These are phyloP conservation scores for Venturia carpophila DNA, from an alignment of 2,329 filamentous ascomycete genomes.

Conservation along the genomic window DNA sequence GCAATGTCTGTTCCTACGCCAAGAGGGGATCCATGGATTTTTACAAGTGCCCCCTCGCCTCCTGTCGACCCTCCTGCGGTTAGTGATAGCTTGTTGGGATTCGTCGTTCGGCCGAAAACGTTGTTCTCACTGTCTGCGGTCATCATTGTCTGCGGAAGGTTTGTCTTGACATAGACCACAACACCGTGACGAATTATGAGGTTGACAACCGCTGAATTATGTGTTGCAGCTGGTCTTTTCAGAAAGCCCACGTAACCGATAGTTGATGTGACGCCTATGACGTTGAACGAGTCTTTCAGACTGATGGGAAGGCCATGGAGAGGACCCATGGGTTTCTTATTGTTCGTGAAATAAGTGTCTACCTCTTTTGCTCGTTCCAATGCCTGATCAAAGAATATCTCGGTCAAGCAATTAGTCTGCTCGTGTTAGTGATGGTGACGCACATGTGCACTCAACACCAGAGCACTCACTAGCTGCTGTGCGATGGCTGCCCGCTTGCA, in stretches of 20 bases:
- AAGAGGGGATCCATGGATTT: slow-evolving; percentile 50
- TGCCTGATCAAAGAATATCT: slow-evolving; percentile 38
- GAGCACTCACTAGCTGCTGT: slow-evolving; percentile 45
- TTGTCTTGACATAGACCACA: slow-evolving; percentile 47
- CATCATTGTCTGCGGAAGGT: slow-evolving; percentile 44
- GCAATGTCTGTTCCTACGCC: slow-evolving; percentile 58
- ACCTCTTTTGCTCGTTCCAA: slow-evolving; percentile 32
- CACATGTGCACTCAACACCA: too few species aligned
- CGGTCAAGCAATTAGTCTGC: slow-evolving; percentile 33
- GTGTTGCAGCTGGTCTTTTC: slow-evolving; percentile 24
- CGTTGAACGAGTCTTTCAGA: slow-evolving; percentile 51
- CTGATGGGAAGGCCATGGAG: slow-evolving; percentile 49
- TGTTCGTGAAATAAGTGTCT: slow-evolving; percentile 31
- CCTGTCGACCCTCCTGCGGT: slow-evolving; percentile 59
- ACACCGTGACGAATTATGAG: slow-evolving; percentile 36
- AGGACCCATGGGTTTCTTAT: slow-evolving; percentile 40
- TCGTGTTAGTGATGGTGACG: slow-evolving; percentile 2
- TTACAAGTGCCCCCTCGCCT: slow-evolving; percentile 55
- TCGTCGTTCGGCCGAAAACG: slow-evolving; percentile 54
- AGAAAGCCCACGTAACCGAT: slow-evolving; percentile 48
- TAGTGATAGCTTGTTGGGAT: slow-evolving; percentile 53
- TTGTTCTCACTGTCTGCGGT: slow-evolving; percentile 51
- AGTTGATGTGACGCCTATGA: slow-evolving; percentile 50
- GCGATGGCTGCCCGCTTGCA: slow-evolving; percentile 47
- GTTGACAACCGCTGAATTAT: slow-evolving; percentile 32